phyloP scores from a whole-genome alignment of 257 asterid genomes.

The Solanum acaule region DNA sequence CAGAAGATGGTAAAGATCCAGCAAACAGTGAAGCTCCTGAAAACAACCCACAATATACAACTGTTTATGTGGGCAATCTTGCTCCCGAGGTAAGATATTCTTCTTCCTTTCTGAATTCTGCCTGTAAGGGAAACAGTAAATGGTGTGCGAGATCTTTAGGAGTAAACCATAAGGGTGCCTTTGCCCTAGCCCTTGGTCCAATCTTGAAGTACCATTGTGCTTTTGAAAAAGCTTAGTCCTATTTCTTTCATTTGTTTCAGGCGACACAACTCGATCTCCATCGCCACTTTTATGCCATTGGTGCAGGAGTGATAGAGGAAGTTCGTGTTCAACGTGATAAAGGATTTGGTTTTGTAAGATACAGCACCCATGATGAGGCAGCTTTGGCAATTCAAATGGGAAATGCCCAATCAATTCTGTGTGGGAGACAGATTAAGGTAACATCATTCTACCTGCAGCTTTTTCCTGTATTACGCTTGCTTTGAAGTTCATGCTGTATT shows the following conservation, averaged over 20 bases:
- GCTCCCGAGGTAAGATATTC: conserved; percentile 64
- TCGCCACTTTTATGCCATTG: conserved; percentile 79
- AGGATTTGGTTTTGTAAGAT: conserved; percentile 93
- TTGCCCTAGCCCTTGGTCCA: background rate
- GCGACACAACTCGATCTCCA: conserved; percentile 93
- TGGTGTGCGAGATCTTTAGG: background rate
- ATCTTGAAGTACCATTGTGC: background rate
- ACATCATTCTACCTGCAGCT: conserved; percentile 1
- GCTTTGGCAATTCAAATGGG: conserved; percentile 87
- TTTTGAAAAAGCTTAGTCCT: background rate
- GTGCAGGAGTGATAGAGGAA: conserved; percentile 91
- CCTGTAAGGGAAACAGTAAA: background rate
- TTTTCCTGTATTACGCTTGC: background rate
- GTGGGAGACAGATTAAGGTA: conserved; percentile 85
- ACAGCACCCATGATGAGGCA: conserved; percentile 82
- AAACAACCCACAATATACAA: conserved; percentile 77
- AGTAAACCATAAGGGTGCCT: background rate
- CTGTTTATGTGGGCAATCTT: conserved; percentile 93
- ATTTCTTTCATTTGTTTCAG: conserved; percentile 21
- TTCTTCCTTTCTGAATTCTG: background rate
- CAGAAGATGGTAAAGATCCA: conserved; percentile 80
- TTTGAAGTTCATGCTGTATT: background rate
- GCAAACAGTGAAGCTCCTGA: conserved; percentile 76
- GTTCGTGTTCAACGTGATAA: conserved; percentile 93
- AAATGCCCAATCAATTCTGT: conserved; percentile 58